A percentile compares a stretch with the other conserved stretches of the same genome.
Conservation (phyloP, 2,329 filamentous ascomycete species). For the Pyricularia pennisetigena region DNA sequence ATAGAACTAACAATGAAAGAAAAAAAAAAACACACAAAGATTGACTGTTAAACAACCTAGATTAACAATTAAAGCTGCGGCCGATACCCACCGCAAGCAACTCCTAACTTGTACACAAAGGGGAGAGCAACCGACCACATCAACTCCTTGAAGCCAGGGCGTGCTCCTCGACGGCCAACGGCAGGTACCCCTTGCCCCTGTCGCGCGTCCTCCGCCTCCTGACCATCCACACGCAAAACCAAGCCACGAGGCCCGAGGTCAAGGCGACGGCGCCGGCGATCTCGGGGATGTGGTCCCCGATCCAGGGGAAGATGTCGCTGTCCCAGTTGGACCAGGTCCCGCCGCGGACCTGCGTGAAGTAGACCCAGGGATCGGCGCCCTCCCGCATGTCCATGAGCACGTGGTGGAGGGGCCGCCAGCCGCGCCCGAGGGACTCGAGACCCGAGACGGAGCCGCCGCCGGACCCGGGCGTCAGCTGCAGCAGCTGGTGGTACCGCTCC, state of each 20-base stretch:
- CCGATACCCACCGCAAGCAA: not conserved
- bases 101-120: not conserved
- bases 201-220: not conserved
- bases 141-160: not conserved
- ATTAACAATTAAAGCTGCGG: not conserved
- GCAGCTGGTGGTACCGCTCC: slow-evolving; percentile 45
- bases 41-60: not conserved
- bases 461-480: slow-evolving; percentile 3
- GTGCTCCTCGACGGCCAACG: slow-evolving; percentile 1
- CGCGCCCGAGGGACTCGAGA: slow-evolving; percentile 6
- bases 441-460: slow-evolving; percentile 13
- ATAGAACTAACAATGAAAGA: no score
- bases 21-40: not conserved
- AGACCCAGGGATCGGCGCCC: slow-evolving; percentile 16
- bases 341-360: slow-evolving; percentile 18
- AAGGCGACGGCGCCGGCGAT: slow-evolving; percentile 7
- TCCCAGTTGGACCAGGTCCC: slow-evolving; percentile 21
- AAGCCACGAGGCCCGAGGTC: not conserved
- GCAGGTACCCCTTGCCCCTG: not conserved
- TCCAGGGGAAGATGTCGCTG: slow-evolving; percentile 16
- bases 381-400: slow-evolving; percentile 18
- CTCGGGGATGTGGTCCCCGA: slow-evolving; percentile 15
- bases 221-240: not conserved
- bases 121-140: not conserved
- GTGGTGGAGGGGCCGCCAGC: slow-evolving; percentile 12